Conservation (phyloP, 2,329 filamentous ascomycete genomes). For the Microascus cirrosus region DNA sequence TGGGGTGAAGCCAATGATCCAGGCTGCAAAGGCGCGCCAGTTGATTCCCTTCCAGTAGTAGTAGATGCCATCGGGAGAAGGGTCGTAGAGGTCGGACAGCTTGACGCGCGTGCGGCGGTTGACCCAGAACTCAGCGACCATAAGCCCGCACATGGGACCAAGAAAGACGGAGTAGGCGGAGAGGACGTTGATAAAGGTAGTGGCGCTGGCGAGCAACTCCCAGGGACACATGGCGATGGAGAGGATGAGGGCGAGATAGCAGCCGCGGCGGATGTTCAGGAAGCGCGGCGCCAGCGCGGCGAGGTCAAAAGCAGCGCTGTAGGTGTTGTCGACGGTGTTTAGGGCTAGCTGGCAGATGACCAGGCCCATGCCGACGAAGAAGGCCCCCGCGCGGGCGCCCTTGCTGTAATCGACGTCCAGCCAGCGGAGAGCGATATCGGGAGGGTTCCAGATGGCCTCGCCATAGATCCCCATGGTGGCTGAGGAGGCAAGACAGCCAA, state of each 20-base stretch:
- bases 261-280: slow-evolving; percentile 44
- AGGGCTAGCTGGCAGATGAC: background rate
- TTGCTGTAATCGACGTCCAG: background rate
- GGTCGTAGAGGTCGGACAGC: background rate
- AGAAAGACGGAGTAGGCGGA: slow-evolving; percentile 18
- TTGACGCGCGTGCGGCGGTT: background rate
- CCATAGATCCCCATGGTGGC: slow-evolving; percentile 18
- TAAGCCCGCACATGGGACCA: background rate
- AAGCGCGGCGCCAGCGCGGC: slow-evolving; percentile 38
- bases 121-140: background rate
- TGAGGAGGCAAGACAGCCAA: slow-evolving; percentile 23
- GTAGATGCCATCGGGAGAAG: background rate
- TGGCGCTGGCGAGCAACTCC: slow-evolving; percentile 33
- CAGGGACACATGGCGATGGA: slow-evolving; percentile 35
- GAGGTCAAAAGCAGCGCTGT: slow-evolving; percentile 43
- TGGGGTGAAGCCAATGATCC: slow-evolving; percentile 4
- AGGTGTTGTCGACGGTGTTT: slow-evolving; percentile 28
- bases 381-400: background rate
- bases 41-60: slow-evolving; percentile 3
- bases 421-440: background rate
- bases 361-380: background rate
- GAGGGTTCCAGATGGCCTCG: slow-evolving; percentile 28
- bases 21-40: background rate
- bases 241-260: slow-evolving; percentile 32
- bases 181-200: slow-evolving; percentile 30